These are phyloP conservation scores for Corynascus novoguineensis DNA, from an alignment of 495 filamentous ascomycete genomes.

Conservation along the genomic window DNA sequence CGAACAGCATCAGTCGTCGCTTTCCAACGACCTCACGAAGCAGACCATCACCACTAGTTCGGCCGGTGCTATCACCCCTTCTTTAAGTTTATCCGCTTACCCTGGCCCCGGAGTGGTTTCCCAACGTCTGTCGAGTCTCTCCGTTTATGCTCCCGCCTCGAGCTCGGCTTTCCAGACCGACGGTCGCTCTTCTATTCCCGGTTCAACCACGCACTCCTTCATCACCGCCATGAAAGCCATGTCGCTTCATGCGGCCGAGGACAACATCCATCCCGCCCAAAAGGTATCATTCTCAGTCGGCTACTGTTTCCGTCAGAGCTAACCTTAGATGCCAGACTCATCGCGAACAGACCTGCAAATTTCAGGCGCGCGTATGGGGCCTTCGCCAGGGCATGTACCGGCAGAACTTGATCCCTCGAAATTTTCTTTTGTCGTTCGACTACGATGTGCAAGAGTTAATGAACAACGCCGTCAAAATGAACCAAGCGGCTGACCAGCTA, in stretches of 20 bases:
- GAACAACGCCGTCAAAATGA: constrained; percentile 1
- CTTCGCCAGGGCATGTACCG: constrained; percentile 14
- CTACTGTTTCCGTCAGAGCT: not conserved
- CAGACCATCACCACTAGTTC: not conserved
- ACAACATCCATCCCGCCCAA: constrained; percentile 1
- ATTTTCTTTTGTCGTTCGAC: constrained; percentile 11
- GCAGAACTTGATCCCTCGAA: not conserved
- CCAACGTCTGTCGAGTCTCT: not conserved
- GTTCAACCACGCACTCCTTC: constrained; percentile 2
- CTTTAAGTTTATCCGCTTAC: not conserved
- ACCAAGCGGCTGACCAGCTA: constrained; percentile 5
- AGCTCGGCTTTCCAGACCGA: not conserved
- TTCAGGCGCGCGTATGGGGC: constrained; percentile 16
- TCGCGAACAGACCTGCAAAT: constrained; percentile 4
- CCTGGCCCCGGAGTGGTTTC: not conserved
- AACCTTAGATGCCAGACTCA: constrained; percentile 1
- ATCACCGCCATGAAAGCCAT: constrained; percentile 9
- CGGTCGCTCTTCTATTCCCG: not conserved
- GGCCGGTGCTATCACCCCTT: not conserved
- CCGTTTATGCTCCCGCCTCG: not conserved
- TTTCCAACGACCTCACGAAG: not conserved
- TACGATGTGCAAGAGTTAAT: constrained; percentile 12
- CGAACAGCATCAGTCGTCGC: not conserved
- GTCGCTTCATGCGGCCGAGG: not conserved
- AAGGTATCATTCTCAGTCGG: not conserved